Evolutionary conservation across 768 basidiomycete species (phyloP).

Genomic region (Cystofilobasidium bisporidii): DNA sequence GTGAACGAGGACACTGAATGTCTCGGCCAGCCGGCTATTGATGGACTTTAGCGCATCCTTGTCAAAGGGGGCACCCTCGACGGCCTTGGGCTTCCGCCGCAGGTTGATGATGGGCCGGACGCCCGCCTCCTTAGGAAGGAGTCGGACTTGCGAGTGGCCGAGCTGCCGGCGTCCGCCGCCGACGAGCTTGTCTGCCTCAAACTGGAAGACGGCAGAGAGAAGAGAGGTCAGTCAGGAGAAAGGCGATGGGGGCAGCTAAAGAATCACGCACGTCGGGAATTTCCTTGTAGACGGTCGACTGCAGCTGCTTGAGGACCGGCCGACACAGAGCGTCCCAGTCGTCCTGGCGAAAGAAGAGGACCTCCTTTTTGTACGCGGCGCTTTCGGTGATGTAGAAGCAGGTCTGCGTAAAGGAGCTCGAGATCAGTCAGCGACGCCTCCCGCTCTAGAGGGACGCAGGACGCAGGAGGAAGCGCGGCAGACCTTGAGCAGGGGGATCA

Average conservation of each 20-base stretch:
- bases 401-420: slow-evolving; percentile 47
- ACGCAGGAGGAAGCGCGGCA: slow-evolving; percentile 32
- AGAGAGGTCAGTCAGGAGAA: too few relatives aligned
- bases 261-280: slow-evolving; percentile 52
- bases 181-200: slow-evolving; percentile 58
- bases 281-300: slow-evolving; percentile 57
- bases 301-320: slow-evolving; percentile 69
- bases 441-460: too few relatives aligned
- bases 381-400: slow-evolving; percentile 92
- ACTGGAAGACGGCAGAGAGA: slow-evolving; percentile 43
- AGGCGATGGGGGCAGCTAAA: too few relatives aligned
- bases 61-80: background rate
- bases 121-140: slow-evolving; percentile 89
- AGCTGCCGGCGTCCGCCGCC: slow-evolving; percentile 48
- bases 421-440: too few relatives aligned
- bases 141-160: slow-evolving; percentile 73
- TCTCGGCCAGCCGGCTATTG: slow-evolving; percentile 72
- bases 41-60: slow-evolving; percentile 49
- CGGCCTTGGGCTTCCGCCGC: slow-evolving; percentile 39
- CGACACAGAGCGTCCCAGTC: slow-evolving; percentile 79
- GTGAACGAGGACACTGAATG: slow-evolving; percentile 77
- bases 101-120: slow-evolving; percentile 92
- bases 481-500: slow-evolving; percentile 69
- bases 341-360: slow-evolving; percentile 87
- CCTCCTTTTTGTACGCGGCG: slow-evolving; percentile 65